Evolutionary conservation across 2,329 filamentous ascomycete species (phyloP).

Genomic region (Fusarium sp.): DNA sequence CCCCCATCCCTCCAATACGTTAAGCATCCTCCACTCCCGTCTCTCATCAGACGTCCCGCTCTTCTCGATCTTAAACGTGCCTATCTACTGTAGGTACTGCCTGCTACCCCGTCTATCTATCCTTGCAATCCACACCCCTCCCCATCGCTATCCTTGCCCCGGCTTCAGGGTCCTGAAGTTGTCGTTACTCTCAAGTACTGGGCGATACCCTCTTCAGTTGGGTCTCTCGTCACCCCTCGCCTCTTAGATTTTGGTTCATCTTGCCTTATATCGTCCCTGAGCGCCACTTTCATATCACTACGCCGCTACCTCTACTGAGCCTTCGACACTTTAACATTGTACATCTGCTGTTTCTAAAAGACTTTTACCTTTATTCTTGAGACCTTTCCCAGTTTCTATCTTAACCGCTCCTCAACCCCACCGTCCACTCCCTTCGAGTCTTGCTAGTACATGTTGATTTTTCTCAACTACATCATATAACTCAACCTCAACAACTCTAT

Average conservation of each 20-base stretch:
- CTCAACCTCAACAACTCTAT: slow-evolving; percentile 20
- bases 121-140: slow-evolving; percentile 25
- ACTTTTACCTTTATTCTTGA: slow-evolving; percentile 22
- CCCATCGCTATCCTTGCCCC: slow-evolving; percentile 36
- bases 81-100: slow-evolving; percentile 30
- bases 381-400: slow-evolving; percentile 11
- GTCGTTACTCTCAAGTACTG: slow-evolving; percentile 38
- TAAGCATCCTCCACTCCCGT: slow-evolving; percentile 34
- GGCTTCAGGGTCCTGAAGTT: slow-evolving; percentile 36
- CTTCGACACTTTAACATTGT: slow-evolving; percentile 35
- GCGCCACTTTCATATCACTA: slow-evolving; percentile 42
- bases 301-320: slow-evolving; percentile 18
- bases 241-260: slow-evolving; percentile 36
- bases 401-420: slow-evolving; percentile 19
- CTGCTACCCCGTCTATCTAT: slow-evolving; percentile 3
- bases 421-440: slow-evolving; percentile 9
- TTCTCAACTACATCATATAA: slow-evolving; percentile 16
- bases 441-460: slow-evolving; percentile 21
- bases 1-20: slow-evolving; percentile 30
- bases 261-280: slow-evolving; percentile 31
- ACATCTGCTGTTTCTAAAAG: slow-evolving; percentile 14
- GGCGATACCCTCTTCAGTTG: slow-evolving; percentile 37
- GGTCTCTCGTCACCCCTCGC: slow-evolving; percentile 25
- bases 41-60: slow-evolving; percentile 30
- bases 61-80: slow-evolving; percentile 34